Percentiles rank a stretch among this genome's conserved stretches.
Conservation (phyloP, 1,139 yeast species). For the Taphrina wiesneri region DNA sequence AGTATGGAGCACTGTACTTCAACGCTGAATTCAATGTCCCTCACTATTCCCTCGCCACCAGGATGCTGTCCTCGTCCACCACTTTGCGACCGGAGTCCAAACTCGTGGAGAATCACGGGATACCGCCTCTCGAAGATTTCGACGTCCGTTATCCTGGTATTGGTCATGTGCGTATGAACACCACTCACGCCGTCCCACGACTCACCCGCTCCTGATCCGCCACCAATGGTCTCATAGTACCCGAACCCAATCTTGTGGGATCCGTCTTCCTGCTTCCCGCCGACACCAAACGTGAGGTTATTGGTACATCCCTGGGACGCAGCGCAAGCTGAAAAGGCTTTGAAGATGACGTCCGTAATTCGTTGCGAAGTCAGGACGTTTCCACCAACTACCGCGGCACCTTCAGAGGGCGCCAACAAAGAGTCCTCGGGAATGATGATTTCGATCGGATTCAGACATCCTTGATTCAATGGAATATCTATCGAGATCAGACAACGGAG, state of each 20-base stretch:
- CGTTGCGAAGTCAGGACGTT: conserved; percentile 87
- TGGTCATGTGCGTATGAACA: conserved; percentile 71
- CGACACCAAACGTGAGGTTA: conserved; percentile 68
- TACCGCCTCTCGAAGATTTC: conserved; percentile 67
- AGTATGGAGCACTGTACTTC: conserved; percentile 61
- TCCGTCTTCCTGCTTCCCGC: conserved; percentile 50
- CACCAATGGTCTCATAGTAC: conserved; percentile 55
- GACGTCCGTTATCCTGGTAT: conserved; percentile 69
- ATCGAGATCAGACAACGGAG: conserved; percentile 71
- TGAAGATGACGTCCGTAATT: conserved; percentile 73
- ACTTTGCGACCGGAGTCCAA: conserved; percentile 55
- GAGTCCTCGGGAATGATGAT: conserved; percentile 69
- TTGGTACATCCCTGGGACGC: conserved; percentile 70
- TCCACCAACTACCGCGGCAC: conserved; percentile 87
- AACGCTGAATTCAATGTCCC: conserved; percentile 61
- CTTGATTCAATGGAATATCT: conserved; percentile 82
- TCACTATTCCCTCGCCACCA: conserved; percentile 66
- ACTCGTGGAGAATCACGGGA: conserved; percentile 62
- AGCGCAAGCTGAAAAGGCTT: conserved; percentile 75
- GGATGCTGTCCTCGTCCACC: conserved; percentile 59
- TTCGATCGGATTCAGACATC: conserved; percentile 71
- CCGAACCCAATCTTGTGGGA: conserved; percentile 56
- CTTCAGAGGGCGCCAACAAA: conserved; percentile 66
- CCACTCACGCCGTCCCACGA: conserved; percentile 65
- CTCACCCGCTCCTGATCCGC: conserved; percentile 62